Base-by-base conservation (phyloP, 139 green algal genomes). In the Chlamydomonas incerta region DNA sequence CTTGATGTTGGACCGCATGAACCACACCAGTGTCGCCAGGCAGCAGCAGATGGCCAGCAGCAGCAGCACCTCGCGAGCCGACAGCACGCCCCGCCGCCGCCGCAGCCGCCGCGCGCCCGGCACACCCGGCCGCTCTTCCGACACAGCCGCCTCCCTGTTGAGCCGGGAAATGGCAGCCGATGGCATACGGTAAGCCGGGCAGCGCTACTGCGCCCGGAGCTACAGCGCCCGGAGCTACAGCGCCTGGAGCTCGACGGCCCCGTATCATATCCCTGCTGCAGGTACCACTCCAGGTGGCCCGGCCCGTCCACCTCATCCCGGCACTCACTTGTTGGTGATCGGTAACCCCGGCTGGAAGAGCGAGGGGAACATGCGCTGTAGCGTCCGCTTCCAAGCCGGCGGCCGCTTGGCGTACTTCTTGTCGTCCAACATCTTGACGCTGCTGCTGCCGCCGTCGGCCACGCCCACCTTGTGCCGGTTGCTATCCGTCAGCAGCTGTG, bases 361-460 rank as follows among this genome's bases (percentile, higher is more conserved):
- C 34, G 83, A 83, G 26, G 94, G 94, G 65, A 96, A 90, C 21
- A 95, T 37, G 8, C 91, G 86, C 87, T 97, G 93, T 79, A 96
- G 62, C 57, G 90, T 91, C 31, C 94, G 90, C 82, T 91, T 90
- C 47, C 95, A 75, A 2, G 81, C 66, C 37, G 76, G 74, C 46
- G 89, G 87, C 52, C 91, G 88, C 69, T 83, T 88, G 8, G 75
- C 84, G 86, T 96, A 96, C 85, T 96, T 97, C 62, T 82, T 69
- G 35, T 92, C 87, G 68, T 91, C 81, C 55, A 93, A 89, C 17
- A 83, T 55, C 31, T 85, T 4, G 23, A 34, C 50, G 20, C 24
- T 57, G 35, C 24, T 62, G 35, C 35, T 15, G 47, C 68, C 57
- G 68, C 67, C 71, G 34, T 67, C 80, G 8, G 29, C 81, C 14